A percentile compares a stretch with the other conserved stretches of the same genome.
Evolutionary conservation across 1,284 basidiomycete genomes (phyloP).

Genomic region (Pseudozyma tsukubaensis): DNA sequence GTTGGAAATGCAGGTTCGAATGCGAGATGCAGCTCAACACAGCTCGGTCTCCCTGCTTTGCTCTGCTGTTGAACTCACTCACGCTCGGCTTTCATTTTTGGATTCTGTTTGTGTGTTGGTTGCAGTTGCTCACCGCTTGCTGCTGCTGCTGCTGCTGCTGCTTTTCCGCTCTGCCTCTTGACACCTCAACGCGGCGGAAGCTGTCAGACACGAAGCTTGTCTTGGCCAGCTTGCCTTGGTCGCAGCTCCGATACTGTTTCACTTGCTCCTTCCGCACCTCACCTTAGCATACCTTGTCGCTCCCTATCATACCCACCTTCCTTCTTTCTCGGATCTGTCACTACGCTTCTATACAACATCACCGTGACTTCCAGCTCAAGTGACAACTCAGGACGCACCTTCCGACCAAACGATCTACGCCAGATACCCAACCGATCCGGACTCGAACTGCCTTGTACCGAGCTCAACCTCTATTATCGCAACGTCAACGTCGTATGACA

Average conservation of each 20-base stretch:
- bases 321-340: not conserved
- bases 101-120: not conserved
- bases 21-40: not conserved
- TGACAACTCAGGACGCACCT: too few relatives aligned
- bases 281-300: not conserved
- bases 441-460: too few relatives aligned
- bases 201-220: slow-evolving; percentile 5
- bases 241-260: not conserved
- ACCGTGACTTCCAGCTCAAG: not conserved
- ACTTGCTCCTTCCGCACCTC: not conserved
- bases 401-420: too few relatives aligned
- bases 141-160: not conserved
- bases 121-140: not conserved
- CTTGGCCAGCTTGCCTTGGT: too few relatives aligned
- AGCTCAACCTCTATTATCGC: too few relatives aligned
- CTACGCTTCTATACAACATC: not conserved
- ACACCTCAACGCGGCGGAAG: not conserved
- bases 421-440: too few relatives aligned
- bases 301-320: not conserved
- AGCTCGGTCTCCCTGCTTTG: not conserved
- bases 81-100: not conserved
- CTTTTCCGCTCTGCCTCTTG: slow-evolving; percentile 1
- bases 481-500: too few relatives aligned
- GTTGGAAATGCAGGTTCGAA: slow-evolving; percentile 1
- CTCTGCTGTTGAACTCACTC: too few relatives aligned